phyloP scores from a whole-genome alignment of 495 filamentous ascomycete species.

The Astrothelium subdiscretum region DNA sequence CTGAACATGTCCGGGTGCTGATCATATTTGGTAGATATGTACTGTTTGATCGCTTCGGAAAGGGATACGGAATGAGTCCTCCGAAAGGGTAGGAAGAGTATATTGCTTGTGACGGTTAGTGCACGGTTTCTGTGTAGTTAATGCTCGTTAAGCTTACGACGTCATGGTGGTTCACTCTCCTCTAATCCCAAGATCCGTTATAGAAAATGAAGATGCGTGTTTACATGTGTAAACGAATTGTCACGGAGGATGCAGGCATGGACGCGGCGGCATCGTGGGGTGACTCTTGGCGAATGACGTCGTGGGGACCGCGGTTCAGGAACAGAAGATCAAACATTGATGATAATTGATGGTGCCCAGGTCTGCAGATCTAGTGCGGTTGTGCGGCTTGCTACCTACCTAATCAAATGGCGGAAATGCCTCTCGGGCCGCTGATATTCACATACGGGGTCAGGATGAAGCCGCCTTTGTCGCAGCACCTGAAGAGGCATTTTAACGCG shows the following conservation, averaged over 20 bases:
- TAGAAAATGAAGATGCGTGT: neutral
- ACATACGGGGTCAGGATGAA: neutral
- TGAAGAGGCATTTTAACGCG: neutral
- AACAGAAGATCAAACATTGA: neutral
- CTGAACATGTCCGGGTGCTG: constrained; percentile 98
- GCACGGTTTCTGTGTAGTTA: too few relatives aligned
- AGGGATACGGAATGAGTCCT: constrained; percentile 66
- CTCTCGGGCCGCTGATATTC: neutral
- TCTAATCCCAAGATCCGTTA: neutral
- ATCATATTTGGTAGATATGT: constrained; percentile 98
- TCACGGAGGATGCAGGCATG: neutral
- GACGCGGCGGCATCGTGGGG: neutral
- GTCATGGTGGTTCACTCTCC: neutral
- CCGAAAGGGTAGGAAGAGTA: constrained; percentile 69
- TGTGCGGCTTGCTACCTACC: too few relatives aligned
- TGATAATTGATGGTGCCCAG: neutral
- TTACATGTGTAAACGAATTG: neutral
- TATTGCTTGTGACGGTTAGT: constrained; percentile 24
- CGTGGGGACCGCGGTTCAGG: neutral
- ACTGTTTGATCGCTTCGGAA: constrained; percentile 76
- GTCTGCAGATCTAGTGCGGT: neutral
- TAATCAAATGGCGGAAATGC: neutral
- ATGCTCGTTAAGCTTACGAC: neutral
- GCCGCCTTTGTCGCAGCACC: neutral
- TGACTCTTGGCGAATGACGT: neutral